Evolutionary conservation across 495 filamentous ascomycete species (phyloP).

Genomic region (Penicillium paradoxum): DNA sequence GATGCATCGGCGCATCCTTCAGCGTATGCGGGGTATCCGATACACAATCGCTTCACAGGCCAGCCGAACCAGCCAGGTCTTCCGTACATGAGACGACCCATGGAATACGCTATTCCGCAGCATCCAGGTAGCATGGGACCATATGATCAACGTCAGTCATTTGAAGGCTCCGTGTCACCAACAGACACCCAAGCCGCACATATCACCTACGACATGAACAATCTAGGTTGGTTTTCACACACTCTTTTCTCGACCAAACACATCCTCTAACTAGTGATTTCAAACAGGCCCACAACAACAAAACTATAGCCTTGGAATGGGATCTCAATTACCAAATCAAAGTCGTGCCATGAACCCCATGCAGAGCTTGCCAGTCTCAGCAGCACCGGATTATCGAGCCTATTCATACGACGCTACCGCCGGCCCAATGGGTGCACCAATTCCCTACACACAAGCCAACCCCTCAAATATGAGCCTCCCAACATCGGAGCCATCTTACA

Average conservation of each 20-base stretch:
- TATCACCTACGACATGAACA: constrained; percentile 27
- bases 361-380: constrained; percentile 31
- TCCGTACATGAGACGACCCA: constrained; percentile 32
- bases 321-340: constrained; percentile 27
- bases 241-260: background rate
- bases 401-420: constrained; percentile 34
- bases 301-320: constrained; percentile 33
- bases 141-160: constrained; percentile 30
- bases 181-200: constrained; percentile 25
- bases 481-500: constrained; percentile 30
- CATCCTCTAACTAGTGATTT: constrained; percentile 9
- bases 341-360: constrained; percentile 29
- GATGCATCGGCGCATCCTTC: constrained; percentile 28
- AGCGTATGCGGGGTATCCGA: constrained; percentile 30
- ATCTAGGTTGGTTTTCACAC: constrained; percentile 15
- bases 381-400: constrained; percentile 32
- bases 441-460: constrained; percentile 34
- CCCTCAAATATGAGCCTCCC: constrained; percentile 38
- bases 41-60: constrained; percentile 30
- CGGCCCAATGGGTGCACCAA: constrained; percentile 20
- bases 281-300: constrained; percentile 28
- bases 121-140: constrained; percentile 27
- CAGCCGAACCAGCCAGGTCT: constrained; percentile 27
- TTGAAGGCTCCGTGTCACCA: constrained; percentile 41
- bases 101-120: constrained; percentile 33